A percentile compares a stretch with the other conserved stretches of the same genome.
These are phyloP conservation scores for Clathrospora elynae DNA, from an alignment of 2,329 filamentous ascomycete species.

Conservation along the genomic window DNA sequence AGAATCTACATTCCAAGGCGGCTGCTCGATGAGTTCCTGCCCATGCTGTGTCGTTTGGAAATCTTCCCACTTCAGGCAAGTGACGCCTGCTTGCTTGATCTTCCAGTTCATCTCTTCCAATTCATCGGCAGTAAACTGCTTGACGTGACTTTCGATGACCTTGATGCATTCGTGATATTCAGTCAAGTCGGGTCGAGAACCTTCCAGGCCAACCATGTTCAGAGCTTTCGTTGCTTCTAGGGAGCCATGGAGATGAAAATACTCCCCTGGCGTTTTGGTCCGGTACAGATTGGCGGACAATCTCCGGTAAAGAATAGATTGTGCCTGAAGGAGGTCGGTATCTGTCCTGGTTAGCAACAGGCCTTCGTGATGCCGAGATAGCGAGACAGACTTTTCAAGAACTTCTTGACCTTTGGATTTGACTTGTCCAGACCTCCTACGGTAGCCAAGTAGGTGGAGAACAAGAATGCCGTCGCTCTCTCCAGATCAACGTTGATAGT, in stretches of 20 bases:
- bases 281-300: slow-evolving; percentile 74
- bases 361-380: neutral
- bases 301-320: slow-evolving; percentile 72
- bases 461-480: slow-evolving; percentile 60
- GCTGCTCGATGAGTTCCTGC: slow-evolving; percentile 47
- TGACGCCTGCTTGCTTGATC: slow-evolving; percentile 51
- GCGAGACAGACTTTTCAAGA: slow-evolving; percentile 48
- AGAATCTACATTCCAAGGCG: slow-evolving; percentile 56
- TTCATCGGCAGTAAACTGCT: slow-evolving; percentile 46
- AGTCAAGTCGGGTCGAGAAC: slow-evolving; percentile 64
- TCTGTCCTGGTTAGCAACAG: slow-evolving; percentile 54
- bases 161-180: slow-evolving; percentile 51
- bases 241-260: slow-evolving; percentile 77
- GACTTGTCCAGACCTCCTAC: slow-evolving; percentile 57
- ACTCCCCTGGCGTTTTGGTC: slow-evolving; percentile 68
- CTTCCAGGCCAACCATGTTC: slow-evolving; percentile 70
- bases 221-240: slow-evolving; percentile 72
- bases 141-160: slow-evolving; percentile 51
- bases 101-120: slow-evolving; percentile 51
- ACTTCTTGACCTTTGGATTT: slow-evolving; percentile 53
- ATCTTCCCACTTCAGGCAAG: slow-evolving; percentile 50
- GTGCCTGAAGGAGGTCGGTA: slow-evolving; percentile 72
- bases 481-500: slow-evolving; percentile 60
- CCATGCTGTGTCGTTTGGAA: slow-evolving; percentile 50
- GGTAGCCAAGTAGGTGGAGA: slow-evolving; percentile 63